phyloP scores from a whole-genome alignment of 768 basidiomycete species.

The Lanmaoa pseudosensibilis region DNA sequence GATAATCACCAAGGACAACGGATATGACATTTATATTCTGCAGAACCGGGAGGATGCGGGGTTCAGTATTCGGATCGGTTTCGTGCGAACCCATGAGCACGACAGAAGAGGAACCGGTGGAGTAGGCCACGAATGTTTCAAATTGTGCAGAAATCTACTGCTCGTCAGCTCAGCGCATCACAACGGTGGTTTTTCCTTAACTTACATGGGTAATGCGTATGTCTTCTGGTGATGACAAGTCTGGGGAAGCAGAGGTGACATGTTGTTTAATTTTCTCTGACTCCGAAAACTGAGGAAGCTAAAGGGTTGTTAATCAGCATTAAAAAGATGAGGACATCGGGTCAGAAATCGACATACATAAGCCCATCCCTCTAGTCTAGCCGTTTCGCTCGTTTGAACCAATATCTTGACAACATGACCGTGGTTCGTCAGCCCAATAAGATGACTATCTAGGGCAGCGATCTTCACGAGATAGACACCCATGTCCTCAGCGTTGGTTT shows the following conservation, averaged over 20 bases:
- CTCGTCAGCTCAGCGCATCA: slow-evolving; percentile 1
- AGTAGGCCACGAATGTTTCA: slow-evolving; percentile 77
- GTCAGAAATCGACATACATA: slow-evolving; percentile 53
- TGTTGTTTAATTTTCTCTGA: slow-evolving; percentile 47
- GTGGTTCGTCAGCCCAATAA: slow-evolving; percentile 78
- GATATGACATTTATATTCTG: slow-evolving; percentile 82
- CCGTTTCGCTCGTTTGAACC: slow-evolving; percentile 42
- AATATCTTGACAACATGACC: slow-evolving; percentile 74
- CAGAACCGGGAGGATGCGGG: slow-evolving; percentile 68
- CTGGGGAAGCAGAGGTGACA: slow-evolving; percentile 42
- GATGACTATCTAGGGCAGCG: slow-evolving; percentile 68
- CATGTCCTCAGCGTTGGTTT: slow-evolving; percentile 23
- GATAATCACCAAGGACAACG: slow-evolving; percentile 90
- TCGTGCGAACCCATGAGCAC: slow-evolving; percentile 67
- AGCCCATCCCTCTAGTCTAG: slow-evolving; percentile 55
- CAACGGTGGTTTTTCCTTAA: slow-evolving; percentile 1
- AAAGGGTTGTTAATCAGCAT: slow-evolving; percentile 1
- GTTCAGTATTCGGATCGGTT: slow-evolving; percentile 44
- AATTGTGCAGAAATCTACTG: slow-evolving; percentile 82
- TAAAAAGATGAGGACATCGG: not conserved
- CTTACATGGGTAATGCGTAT: slow-evolving; percentile 80
- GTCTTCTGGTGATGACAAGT: slow-evolving; percentile 41
- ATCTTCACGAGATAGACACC: slow-evolving; percentile 68
- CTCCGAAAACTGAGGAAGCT: slow-evolving; percentile 80
- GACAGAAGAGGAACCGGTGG: slow-evolving; percentile 65